phyloP scores from a whole-genome alignment of 257 asterid genomes.

The Solanum sparsipilum region DNA sequence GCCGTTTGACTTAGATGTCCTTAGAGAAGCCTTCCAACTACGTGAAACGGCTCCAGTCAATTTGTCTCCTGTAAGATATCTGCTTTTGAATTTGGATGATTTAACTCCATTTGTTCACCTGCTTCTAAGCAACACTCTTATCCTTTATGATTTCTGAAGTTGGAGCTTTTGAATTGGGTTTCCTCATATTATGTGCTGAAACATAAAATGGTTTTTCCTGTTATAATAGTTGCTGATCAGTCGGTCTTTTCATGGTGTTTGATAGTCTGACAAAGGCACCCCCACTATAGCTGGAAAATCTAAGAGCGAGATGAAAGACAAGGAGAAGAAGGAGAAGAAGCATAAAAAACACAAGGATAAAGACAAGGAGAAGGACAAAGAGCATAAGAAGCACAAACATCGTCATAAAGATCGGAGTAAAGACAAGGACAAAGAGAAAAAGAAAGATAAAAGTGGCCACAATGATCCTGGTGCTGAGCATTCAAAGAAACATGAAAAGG shows the following conservation, averaged over 20 bases:
- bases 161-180: neutral
- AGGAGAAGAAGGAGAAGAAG: conserved; percentile 91
- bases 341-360: conserved; percentile 79
- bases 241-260: conserved; percentile 13
- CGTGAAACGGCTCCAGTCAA: conserved; percentile 72
- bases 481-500: conserved; percentile 83
- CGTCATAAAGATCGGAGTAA: conserved; percentile 94
- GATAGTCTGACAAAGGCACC: conserved; percentile 83
- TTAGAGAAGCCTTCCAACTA: conserved; percentile 78
- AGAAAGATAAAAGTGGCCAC: conserved; percentile 68
- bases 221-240: conserved; percentile 9
- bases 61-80: conserved; percentile 61
- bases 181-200: neutral
- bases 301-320: conserved; percentile 70
- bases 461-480: conserved; percentile 81
- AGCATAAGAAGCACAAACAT: conserved; percentile 90
- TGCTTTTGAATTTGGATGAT: conserved; percentile 13
- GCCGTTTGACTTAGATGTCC: conserved; percentile 70
- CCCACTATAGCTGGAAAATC: conserved; percentile 82
- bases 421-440: conserved; percentile 94
- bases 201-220: neutral
- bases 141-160: neutral
- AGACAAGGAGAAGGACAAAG: conserved; percentile 62
- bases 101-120: neutral
- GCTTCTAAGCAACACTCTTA: neutral